These are phyloP conservation scores for Tubosaeta sp. DNA, from an alignment of 768 basidiomycete species.

Conservation along the genomic window DNA sequence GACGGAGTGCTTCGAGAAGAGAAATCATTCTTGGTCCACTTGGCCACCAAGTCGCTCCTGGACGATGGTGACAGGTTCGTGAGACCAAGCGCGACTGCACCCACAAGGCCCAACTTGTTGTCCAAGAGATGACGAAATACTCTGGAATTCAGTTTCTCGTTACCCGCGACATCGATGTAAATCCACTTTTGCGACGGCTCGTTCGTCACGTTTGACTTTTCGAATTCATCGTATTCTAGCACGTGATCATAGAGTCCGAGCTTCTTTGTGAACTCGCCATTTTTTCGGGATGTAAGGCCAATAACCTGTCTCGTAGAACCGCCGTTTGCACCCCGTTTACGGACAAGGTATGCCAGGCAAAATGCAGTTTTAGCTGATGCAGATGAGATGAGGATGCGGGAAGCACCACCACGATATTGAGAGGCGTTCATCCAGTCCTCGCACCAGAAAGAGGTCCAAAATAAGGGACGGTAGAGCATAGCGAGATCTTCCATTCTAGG, in stretches of 20 bases:
- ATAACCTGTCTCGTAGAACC: constrained; percentile 36
- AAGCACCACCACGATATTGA: constrained; percentile 45
- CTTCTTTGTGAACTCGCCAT: constrained; percentile 49
- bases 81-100: constrained; percentile 48
- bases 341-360: constrained; percentile 58
- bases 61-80: constrained; percentile 52
- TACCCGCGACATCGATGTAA: constrained; percentile 65
- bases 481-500: constrained; percentile 53
- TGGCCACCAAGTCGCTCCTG: constrained; percentile 24
- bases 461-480: constrained; percentile 70
- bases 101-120: constrained; percentile 28
- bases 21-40: constrained; percentile 40
- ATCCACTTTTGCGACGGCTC: constrained; percentile 40
- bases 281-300: constrained; percentile 58
- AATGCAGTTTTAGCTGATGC: constrained; percentile 74
- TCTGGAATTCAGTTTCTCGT: constrained; percentile 42
- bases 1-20: constrained; percentile 3
- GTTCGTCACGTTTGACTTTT: constrained; percentile 29
- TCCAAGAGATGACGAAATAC: constrained; percentile 39
- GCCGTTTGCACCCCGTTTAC: constrained; percentile 35
- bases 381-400: constrained; percentile 55
- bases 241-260: constrained; percentile 57
- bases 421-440: constrained; percentile 62
- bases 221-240: constrained; percentile 48
- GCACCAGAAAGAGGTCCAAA: constrained; percentile 75